Evolutionary conservation across 1,284 basidiomycete genomes (phyloP).

Genomic region (Ceratobasidium sp.): DNA sequence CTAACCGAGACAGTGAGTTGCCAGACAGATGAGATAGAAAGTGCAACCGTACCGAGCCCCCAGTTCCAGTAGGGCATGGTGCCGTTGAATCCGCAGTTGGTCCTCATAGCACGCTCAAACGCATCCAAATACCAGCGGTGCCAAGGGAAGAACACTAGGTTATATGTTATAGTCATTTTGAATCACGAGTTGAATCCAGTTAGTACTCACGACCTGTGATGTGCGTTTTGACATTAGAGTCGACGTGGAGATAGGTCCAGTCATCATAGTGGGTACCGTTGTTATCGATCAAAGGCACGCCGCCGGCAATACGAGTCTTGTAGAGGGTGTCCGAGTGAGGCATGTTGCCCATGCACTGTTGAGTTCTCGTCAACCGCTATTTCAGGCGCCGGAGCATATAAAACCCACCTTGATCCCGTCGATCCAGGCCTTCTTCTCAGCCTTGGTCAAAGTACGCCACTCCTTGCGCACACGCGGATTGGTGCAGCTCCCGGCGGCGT

Average conservation of each 20-base stretch:
- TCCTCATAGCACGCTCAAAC: conserved; percentile 31
- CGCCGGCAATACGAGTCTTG: conserved; percentile 35
- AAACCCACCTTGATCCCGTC: conserved; percentile 35
- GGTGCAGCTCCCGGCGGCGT: conserved; percentile 3
- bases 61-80: conserved; percentile 39
- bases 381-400: neutral
- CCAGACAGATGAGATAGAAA: no score
- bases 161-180: neutral
- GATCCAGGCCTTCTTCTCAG: conserved; percentile 38
- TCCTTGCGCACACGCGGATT: conserved; percentile 31
- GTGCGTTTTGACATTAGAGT: conserved; percentile 31
- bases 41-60: conserved; percentile 5
- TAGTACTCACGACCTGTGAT: conserved; percentile 26
- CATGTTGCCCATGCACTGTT: conserved; percentile 24
- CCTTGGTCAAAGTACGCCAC: conserved; percentile 20
- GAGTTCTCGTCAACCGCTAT: neutral
- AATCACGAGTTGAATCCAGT: neutral
- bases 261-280: conserved; percentile 33
- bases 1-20: neutral
- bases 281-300: conserved; percentile 6
- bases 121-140: conserved; percentile 38
- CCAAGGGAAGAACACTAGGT: conserved; percentile 38
- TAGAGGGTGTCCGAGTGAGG: conserved; percentile 19
- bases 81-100: conserved; percentile 29
- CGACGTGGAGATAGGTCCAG: conserved; percentile 29